Conservation (phyloP, 352 stramenopile species). For the Pelagophyceae sp. region DNA sequence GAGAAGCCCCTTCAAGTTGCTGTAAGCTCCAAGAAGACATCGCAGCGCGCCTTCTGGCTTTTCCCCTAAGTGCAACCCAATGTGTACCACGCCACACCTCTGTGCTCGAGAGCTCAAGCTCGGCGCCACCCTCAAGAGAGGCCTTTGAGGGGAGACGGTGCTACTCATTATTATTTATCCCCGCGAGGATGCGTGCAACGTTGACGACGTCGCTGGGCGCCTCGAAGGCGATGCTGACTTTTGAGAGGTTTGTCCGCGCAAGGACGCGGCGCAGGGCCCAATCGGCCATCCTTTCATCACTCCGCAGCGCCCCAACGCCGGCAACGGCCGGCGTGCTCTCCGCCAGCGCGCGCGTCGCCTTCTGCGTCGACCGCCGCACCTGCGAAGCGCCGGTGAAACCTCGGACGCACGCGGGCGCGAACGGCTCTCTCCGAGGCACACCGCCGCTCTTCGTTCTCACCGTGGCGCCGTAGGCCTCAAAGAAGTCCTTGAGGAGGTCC, state of each 20-base stretch:
- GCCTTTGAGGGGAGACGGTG: background rate
- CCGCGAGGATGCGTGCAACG: background rate
- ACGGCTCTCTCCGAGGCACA: background rate
- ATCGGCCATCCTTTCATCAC: background rate
- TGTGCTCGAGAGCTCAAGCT: too few species aligned
- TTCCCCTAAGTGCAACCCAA: too few species aligned
- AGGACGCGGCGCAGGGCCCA: slow-evolving; percentile 2
- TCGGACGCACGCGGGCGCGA: background rate
- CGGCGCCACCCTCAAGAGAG: too few species aligned
- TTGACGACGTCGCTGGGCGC: background rate
- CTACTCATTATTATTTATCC: background rate
- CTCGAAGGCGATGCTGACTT: background rate
- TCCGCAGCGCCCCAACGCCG: background rate
- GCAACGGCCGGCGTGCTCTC: background rate
- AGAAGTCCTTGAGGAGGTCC: slow-evolving; percentile 6
- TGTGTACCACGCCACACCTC: too few species aligned
- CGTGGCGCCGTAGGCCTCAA: slow-evolving; percentile 7
- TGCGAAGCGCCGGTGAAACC: background rate
- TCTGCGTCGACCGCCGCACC: background rate
- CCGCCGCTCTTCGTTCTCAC: too few species aligned
- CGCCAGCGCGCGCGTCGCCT: background rate
- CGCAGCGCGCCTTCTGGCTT: too few species aligned
- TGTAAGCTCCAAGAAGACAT: too few species aligned
- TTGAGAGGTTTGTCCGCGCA: background rate
- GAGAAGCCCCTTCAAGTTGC: too few species aligned